phyloP scores from a whole-genome alignment of 805 yeast species.

The Huiozyma naganishii region DNA sequence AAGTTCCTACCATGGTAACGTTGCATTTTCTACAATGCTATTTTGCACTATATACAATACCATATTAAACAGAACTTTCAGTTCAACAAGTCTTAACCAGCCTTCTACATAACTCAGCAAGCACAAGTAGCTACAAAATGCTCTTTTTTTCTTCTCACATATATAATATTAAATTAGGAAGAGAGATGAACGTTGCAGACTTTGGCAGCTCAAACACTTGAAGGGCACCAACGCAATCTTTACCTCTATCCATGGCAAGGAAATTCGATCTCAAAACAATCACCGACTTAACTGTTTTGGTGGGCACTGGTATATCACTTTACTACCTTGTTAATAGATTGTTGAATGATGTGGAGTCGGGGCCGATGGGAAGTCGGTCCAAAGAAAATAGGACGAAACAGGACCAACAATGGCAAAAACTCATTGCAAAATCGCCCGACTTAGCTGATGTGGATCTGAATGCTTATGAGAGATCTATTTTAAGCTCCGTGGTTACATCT shows the following conservation, averaged over 20 bases:
- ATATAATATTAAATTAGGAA: too few species aligned
- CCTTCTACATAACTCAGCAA: too few species aligned
- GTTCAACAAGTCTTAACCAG: too few species aligned
- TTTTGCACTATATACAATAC: too few species aligned
- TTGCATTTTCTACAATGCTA: too few species aligned
- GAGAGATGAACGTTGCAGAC: too few species aligned
- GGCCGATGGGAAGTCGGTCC: slow-evolving; percentile 32
- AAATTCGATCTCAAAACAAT: slow-evolving; percentile 31
- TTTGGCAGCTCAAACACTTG: too few species aligned
- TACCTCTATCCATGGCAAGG: slow-evolving; percentile 16
- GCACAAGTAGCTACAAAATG: too few species aligned
- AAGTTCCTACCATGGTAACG: too few species aligned
- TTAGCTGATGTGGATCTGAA: slow-evolving; percentile 39
- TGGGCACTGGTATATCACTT: slow-evolving; percentile 60
- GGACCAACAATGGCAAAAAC: slow-evolving; percentile 42
- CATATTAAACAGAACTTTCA: too few species aligned
- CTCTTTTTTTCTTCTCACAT: too few species aligned
- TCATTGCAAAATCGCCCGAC: slow-evolving; percentile 51
- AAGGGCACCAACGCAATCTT: too few species aligned
- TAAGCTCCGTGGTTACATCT: slow-evolving; percentile 74
- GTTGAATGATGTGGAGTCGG: slow-evolving; percentile 34
- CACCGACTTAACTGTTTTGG: slow-evolving; percentile 38
- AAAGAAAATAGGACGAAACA: slow-evolving; percentile 55
- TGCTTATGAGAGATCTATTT: slow-evolving; percentile 66
- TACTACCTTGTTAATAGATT: slow-evolving; percentile 47